phyloP scores from a whole-genome alignment of 768 basidiomycete genomes.

The Stropharia rugosoannulata region DNA sequence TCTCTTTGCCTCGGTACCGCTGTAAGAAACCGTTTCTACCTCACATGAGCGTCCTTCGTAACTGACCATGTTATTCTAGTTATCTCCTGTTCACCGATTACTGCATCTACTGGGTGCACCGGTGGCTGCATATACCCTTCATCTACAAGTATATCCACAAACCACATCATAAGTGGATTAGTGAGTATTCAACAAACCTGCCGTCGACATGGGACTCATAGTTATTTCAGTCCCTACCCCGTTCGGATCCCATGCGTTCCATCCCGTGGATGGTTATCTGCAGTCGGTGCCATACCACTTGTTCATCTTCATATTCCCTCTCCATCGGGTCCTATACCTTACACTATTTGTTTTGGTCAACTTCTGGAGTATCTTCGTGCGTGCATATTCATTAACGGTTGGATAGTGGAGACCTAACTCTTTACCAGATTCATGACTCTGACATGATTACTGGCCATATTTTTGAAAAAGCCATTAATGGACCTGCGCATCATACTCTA shows the following conservation, averaged over 20 bases:
- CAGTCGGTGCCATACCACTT: slow-evolving; percentile 96
- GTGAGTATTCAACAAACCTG: slow-evolving; percentile 46
- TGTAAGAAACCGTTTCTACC: slow-evolving; percentile 45
- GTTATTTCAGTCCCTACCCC: slow-evolving; percentile 84
- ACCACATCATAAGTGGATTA: slow-evolving; percentile 98
- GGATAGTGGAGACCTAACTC: neutral
- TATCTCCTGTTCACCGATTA: slow-evolving; percentile 70
- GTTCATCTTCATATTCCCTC: slow-evolving; percentile 86
- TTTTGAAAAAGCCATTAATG: slow-evolving; percentile 90
- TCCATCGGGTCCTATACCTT: slow-evolving; percentile 85
- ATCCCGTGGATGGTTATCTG: slow-evolving; percentile 90
- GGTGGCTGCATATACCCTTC: slow-evolving; percentile 79
- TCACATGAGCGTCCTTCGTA: neutral
- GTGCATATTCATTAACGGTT: slow-evolving; percentile 22
- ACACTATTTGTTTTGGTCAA: slow-evolving; percentile 90
- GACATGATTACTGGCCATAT: slow-evolving; percentile 96
- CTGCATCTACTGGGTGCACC: slow-evolving; percentile 95
- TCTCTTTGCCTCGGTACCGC: slow-evolving; percentile 60
- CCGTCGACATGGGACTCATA: neutral
- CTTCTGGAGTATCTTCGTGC: slow-evolving; percentile 88
- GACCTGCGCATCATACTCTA: slow-evolving; percentile 96
- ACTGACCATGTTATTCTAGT: slow-evolving; percentile 20
- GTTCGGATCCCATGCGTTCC: slow-evolving; percentile 97
- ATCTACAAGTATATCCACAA: slow-evolving; percentile 94
- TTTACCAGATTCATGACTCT: slow-evolving; percentile 87